These are phyloP conservation scores for Populus tomentosa DNA, from an alignment of 441 rosid genomes.

Conservation along the genomic window DNA sequence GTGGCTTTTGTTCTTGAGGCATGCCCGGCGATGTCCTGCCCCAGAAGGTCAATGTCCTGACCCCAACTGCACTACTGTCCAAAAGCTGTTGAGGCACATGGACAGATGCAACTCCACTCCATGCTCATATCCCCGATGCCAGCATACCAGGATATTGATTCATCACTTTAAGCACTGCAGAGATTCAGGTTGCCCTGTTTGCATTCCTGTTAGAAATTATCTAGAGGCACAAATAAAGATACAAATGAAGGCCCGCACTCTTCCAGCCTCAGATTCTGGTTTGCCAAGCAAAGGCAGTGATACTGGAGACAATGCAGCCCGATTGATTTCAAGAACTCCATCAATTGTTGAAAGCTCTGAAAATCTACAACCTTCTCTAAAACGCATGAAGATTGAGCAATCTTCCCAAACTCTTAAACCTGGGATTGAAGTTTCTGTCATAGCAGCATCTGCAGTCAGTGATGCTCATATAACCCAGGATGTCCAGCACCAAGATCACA, in stretches of 20 bases:
- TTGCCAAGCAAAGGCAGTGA: slow-evolving; percentile 46
- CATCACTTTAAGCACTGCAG: slow-evolving; percentile 68
- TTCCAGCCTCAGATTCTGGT: slow-evolving; percentile 37
- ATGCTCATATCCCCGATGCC: slow-evolving; percentile 84
- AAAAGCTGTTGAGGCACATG: slow-evolving; percentile 80
- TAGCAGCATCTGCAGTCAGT: slow-evolving; percentile 34
- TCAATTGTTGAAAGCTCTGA: slow-evolving; percentile 45
- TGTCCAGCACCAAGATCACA: slow-evolving; percentile 47
- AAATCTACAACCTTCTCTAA: slow-evolving; percentile 70
- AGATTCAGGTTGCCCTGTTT: slow-evolving; percentile 85
- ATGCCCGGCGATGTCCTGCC: slow-evolving; percentile 85
- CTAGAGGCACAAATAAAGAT: slow-evolving; percentile 51
- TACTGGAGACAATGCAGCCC: slow-evolving; percentile 41
- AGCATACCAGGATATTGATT: slow-evolving; percentile 65
- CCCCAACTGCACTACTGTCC: slow-evolving; percentile 59
- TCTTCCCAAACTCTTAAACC: slow-evolving; percentile 45
- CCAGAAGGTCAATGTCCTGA: slow-evolving; percentile 92
- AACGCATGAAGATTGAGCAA: slow-evolving; percentile 88
- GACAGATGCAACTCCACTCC: slow-evolving; percentile 56
- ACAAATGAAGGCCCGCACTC: slow-evolving; percentile 49
- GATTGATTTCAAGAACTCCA: slow-evolving; percentile 39
- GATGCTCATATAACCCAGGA: slow-evolving; percentile 49
- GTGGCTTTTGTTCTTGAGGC: slow-evolving; percentile 92
- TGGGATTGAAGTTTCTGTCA: slow-evolving; percentile 48
- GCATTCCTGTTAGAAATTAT: slow-evolving; percentile 78